Evolutionary conservation across 2,329 filamentous ascomycete species (phyloP), one percentile per base, ranked within the genome.

Genomic region (Moelleriella libera): DNA sequence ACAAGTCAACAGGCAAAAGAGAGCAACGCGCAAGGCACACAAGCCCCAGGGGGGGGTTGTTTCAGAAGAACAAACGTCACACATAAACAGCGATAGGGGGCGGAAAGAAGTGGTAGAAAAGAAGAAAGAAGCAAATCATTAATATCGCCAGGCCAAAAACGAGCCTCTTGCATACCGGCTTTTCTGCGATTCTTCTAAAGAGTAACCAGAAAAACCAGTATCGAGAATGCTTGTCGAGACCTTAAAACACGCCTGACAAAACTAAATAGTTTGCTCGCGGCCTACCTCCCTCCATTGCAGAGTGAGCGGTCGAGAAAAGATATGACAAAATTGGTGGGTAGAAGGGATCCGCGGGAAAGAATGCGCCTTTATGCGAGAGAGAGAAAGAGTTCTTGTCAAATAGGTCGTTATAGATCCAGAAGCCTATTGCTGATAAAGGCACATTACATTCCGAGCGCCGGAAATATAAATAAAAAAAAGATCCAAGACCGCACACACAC

Each of bases 381-480:
- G 2, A 41, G 40, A 21, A 2, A 46, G 51, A 51, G 48, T 43
- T 48, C 48, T 50, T 49, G 51, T 47, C 45, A 51, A 51, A 52
- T 47, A 55, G 39, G 54, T 48, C 49, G 48, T 55, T 52, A 55
- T 54, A 54, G 53, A 52, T 54, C 54, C 47, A 48, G 29, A 45
- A 55, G 57, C 56, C 55, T 52, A 58, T 50, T 51, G 47, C 45
- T 55, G 51, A 47, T 52, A 51, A 57, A 56, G 58, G 54, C 57
- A 58, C 58, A 60, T 60, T 60, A 58, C 57, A 62, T 59, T 59
- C 49, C 52, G 49, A 45, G 48, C 52, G 47, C 43, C 45, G 47
- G 21, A 21, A 21, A 21, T 21, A 21, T 2, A 44, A 44, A 43
- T 39, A 47, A 50, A 44, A 47, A 47, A 42, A 30, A 39, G 32